Conservation (phyloP, 192 early-diverging fungal genomes). For the Rhizoclosmatium sp. region DNA sequence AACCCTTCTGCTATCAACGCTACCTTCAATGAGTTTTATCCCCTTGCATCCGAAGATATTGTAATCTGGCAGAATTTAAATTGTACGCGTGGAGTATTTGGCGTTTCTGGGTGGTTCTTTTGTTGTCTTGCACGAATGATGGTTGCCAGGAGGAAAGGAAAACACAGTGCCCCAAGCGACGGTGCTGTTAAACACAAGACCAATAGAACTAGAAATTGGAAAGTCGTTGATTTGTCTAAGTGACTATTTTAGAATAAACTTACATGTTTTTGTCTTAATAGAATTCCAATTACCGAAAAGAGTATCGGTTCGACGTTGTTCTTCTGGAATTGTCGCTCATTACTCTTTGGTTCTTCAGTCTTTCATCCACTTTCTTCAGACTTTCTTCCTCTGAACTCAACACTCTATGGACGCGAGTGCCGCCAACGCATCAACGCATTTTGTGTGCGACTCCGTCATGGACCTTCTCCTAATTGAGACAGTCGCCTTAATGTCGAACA, state of each 20-base stretch:
- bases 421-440: not conserved
- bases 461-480: conserved; percentile 33
- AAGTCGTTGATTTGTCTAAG: no score
- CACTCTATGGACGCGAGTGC: no score
- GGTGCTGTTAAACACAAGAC: no score
- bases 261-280: no score
- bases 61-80: conserved; percentile 35
- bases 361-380: no score
- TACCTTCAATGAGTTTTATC: conserved; percentile 15
- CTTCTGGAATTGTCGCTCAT: no score
- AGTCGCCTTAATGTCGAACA: not conserved
- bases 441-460: conserved; percentile 28
- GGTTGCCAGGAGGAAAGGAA: conserved; percentile 3
- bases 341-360: no score
- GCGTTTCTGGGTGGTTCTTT: conserved; percentile 31
- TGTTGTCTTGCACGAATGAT: conserved; percentile 30
- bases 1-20: not conserved
- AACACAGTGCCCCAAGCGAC: not conserved
- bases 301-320: no score
- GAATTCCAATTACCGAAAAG: no score
- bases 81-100: conserved; percentile 15
- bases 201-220: no score
- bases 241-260: no score
- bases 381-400: no score
- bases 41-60: conserved; percentile 24